These are phyloP conservation scores for Ophiostoma montium DNA, from an alignment of 2,329 filamentous ascomycete species.

Conservation along the genomic window DNA sequence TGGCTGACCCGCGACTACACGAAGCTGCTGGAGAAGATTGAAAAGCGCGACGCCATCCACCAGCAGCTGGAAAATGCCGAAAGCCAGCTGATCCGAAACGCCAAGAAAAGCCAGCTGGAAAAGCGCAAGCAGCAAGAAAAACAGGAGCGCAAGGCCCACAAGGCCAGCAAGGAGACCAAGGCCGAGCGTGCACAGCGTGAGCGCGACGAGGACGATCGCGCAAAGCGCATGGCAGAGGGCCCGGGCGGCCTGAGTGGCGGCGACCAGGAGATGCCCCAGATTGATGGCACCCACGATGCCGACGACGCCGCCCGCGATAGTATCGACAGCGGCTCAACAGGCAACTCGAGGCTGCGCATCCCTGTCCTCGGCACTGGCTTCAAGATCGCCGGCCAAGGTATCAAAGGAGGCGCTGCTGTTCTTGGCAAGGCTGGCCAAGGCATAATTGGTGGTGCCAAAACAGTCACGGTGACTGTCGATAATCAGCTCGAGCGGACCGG, in stretches of 20 bases:
- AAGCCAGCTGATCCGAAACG: conserved; percentile 66
- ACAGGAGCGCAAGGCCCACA: conserved; percentile 39
- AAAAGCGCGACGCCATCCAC: conserved; percentile 58
- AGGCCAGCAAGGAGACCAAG: conserved; percentile 35
- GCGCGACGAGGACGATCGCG: conserved; percentile 34
- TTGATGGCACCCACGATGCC: conserved; percentile 19
- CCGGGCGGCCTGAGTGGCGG: conserved; percentile 36
- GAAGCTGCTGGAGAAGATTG: conserved; percentile 69
- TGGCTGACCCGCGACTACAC: conserved; percentile 93
- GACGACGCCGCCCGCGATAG: conserved; percentile 9
- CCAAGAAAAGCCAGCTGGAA: conserved; percentile 68
- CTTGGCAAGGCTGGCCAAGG: conserved; percentile 35
- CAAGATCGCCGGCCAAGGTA: conserved; percentile 20
- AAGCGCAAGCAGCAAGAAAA: conserved; percentile 50
- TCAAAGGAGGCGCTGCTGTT: conserved; percentile 14
- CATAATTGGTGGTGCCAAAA: conserved; percentile 32
- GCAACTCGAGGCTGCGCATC: not conserved
- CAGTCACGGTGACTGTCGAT: conserved; percentile 35
- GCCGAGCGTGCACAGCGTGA: conserved; percentile 32
- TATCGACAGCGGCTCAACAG: conserved; percentile 7
- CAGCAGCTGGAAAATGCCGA: conserved; percentile 63
- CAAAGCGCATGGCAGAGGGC: conserved; percentile 34
- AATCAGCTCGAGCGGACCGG: conserved; percentile 39
- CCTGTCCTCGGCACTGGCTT: conserved; percentile 13
- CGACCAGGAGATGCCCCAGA: conserved; percentile 38